Evolutionary conservation across 75 land plant genomes (phyloP), one percentile per base, ranked within the genome.

Genomic region (Cryptomeria japonica): DNA sequence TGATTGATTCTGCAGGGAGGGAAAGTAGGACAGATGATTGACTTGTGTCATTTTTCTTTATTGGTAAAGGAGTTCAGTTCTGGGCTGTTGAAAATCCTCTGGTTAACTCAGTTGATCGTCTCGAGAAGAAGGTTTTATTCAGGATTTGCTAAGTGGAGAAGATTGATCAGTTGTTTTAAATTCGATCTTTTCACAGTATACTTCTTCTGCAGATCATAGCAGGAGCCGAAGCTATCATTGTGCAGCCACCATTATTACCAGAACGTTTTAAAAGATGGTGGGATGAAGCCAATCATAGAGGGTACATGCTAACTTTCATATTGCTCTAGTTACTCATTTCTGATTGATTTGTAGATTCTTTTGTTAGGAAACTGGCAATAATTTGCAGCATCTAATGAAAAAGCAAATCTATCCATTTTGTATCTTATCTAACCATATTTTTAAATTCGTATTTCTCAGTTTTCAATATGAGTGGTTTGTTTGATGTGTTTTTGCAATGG

Each of bases 51-150:
- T 88, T 61, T 32, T 77, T 87, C 47, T 83, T 85, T 37, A 80
- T 46, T 89, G 90, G 38, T 73, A 55, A 64, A 89, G 89, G 90
- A 83, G 41, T 89, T 73, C 90, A 89, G 85, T 85, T 89, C n/a
- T 89, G 90, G 90, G 83, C 85, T 51, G 90, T 89, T 75, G 90
- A 89, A 88, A 89, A 89, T 89, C 90, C 90, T 25, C 89, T 89
- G 68, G 44, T 82, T 77, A 89, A 89, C 58, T 68, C 90, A 75
- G 88, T 88, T 75, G 86, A 89, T 46, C 86, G 90, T 83, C 89
- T 89, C 55, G 88, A 89, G 76, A 84, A 83, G 28, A 89, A 89
- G 90, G 90, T 89, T 39, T 55, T 55, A 80, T 80, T 80, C 83
- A 80, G 83, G 25, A 8, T 22, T 51, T 37, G 10, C 47, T 44